These are phyloP conservation scores for Epichloe amarillans DNA, from an alignment of 2,329 filamentous ascomycete genomes.

Conservation along the genomic window DNA sequence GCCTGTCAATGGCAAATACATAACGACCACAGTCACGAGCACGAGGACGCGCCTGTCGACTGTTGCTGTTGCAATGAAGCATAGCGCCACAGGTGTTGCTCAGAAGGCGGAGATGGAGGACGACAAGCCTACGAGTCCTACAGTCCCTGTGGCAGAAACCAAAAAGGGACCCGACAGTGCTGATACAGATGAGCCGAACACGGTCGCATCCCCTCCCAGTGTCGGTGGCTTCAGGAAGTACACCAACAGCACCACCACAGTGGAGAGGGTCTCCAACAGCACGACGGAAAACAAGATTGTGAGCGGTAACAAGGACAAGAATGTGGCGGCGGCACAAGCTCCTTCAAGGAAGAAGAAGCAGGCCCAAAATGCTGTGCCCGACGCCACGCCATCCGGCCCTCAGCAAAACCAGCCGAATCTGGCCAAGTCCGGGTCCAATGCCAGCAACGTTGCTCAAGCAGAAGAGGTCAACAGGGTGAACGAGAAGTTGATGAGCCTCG, in stretches of 20 bases:
- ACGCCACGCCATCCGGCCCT: no score
- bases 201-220: not conserved
- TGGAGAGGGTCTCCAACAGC: not conserved
- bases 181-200: not conserved
- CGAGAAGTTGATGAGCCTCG: not conserved
- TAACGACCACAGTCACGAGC: constrained; percentile 12
- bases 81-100: not conserved
- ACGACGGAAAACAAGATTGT: not conserved
- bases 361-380: not conserved
- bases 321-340: not conserved
- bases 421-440: not conserved
- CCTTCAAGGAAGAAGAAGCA: no score
- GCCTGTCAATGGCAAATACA: constrained; percentile 7
- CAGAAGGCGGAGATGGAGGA: constrained; percentile 1
- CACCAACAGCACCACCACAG: not conserved
- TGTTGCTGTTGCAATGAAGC: constrained; percentile 7
- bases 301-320: no score
- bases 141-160: no score
- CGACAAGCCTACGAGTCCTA: not conserved
- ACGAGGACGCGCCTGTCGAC: constrained; percentile 8
- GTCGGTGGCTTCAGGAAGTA: not conserved
- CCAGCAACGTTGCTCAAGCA: not conserved
- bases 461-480: not conserved
- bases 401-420: not conserved
- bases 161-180: no score